phyloP scores from a whole-genome alignment of 371 early-diverging fungal genomes.

The Lichtheimia hyalospora region DNA sequence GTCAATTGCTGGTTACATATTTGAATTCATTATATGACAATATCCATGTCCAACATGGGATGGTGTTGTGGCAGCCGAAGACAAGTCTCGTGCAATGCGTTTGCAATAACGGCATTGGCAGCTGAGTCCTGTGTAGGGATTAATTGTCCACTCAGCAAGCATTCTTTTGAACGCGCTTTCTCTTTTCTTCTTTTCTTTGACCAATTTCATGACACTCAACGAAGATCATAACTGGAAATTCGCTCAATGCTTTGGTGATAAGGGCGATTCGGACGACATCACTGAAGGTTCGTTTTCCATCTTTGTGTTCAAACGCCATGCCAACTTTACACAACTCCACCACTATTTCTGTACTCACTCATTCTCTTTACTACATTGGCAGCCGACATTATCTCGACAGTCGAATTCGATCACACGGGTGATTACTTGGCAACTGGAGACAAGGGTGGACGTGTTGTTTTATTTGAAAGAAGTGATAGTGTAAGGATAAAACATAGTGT shows the following conservation, averaged over 20 bases:
- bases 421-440: constrained; percentile 92
- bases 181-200: not conserved
- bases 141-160: no score
- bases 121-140: no score
- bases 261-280: constrained; percentile 96
- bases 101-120: no score
- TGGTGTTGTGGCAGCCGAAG: no score
- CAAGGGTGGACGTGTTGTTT: constrained; percentile 88
- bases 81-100: no score
- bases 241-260: constrained; percentile 99
- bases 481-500: constrained; percentile 47
- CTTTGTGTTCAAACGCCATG: no score
- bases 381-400: constrained; percentile 94
- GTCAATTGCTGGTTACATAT: no score
- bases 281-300: constrained; percentile 79
- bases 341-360: not conserved
- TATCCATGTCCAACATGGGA: no score
- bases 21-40: no score
- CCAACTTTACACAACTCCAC: no score
- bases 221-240: constrained; percentile 88
- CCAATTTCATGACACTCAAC: constrained; percentile 5
- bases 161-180: not conserved
- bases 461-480: constrained; percentile 86
- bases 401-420: constrained; percentile 92
- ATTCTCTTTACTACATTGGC: not conserved